A percentile compares a stretch with the other conserved stretches of the same genome.
These are phyloP conservation scores for Penicillium sp. DNA, from an alignment of 2,329 filamentous ascomycete species.

Conservation along the genomic window DNA sequence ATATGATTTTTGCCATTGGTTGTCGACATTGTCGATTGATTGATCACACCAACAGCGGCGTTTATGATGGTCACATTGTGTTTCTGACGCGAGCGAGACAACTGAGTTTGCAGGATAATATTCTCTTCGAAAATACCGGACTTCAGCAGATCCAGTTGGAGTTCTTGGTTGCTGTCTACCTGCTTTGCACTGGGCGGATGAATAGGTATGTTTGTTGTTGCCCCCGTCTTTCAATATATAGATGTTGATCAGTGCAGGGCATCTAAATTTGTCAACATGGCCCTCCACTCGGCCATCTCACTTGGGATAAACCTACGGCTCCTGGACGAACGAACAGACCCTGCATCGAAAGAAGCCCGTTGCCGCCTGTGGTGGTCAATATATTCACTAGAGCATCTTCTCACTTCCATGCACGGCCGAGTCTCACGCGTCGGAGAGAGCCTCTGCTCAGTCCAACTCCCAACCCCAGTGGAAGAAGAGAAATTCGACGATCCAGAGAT, in stretches of 20 bases:
- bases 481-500: slow-evolving; percentile 28
- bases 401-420: slow-evolving; percentile 45
- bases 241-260: slow-evolving; percentile 26
- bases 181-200: slow-evolving; percentile 41
- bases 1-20: slow-evolving; percentile 48
- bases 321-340: slow-evolving; percentile 34
- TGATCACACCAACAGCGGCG: slow-evolving; percentile 22
- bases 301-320: slow-evolving; percentile 45
- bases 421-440: slow-evolving; percentile 39
- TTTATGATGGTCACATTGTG: slow-evolving; percentile 37
- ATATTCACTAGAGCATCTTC: slow-evolving; percentile 40
- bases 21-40: slow-evolving; percentile 40
- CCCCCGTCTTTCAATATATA: neutral
- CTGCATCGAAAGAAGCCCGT: slow-evolving; percentile 42
- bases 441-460: slow-evolving; percentile 39
- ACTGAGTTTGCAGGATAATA: slow-evolving; percentile 35
- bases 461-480: slow-evolving; percentile 40
- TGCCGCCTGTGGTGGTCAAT: slow-evolving; percentile 47
- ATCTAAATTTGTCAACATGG: slow-evolving; percentile 42
- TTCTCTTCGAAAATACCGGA: slow-evolving; percentile 42
- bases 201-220: slow-evolving; percentile 36
- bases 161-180: slow-evolving; percentile 41
- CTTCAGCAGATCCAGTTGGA: slow-evolving; percentile 46
- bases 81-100: slow-evolving; percentile 44
- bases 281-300: slow-evolving; percentile 40